Conservation (phyloP, 148 eudicot genomes). For the Heliamphora exappendiculata region DNA sequence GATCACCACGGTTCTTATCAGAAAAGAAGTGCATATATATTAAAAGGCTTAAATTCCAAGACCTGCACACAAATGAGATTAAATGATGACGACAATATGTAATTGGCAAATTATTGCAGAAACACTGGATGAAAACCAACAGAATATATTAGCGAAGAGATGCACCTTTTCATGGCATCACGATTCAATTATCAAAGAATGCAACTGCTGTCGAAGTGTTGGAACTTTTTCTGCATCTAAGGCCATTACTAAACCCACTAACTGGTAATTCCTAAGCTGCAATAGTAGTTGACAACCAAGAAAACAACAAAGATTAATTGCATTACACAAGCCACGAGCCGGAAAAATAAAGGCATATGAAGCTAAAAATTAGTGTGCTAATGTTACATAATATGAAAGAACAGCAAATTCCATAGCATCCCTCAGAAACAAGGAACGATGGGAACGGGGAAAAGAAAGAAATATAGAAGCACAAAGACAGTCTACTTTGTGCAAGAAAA, state of each 20-base stretch:
- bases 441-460: not conserved
- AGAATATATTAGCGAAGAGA: not conserved
- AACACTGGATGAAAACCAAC: not conserved
- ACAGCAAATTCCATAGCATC: not conserved
- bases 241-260: slow-evolving; percentile 78
- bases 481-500: no score
- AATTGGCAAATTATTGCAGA: not conserved
- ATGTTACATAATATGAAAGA: not conserved
- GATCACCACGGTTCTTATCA: not conserved
- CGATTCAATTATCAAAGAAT: slow-evolving; percentile 48
- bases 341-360: not conserved
- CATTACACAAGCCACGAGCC: not conserved
- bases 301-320: not conserved
- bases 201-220: slow-evolving; percentile 51
- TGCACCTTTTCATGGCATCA: slow-evolving; percentile 14
- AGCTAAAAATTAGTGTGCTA: not conserved
- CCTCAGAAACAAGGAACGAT: not conserved
- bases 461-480: not conserved
- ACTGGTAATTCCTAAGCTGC: slow-evolving; percentile 67
- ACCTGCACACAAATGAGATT: not conserved
- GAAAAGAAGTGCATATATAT: no score
- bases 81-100: not conserved
- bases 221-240: slow-evolving; percentile 56
- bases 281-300: slow-evolving; percentile 12
- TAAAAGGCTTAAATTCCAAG: not conserved